A percentile compares a stretch with the other conserved stretches of the same genome.
Evolutionary conservation across 192 early-diverging fungal genomes (phyloP).

Genomic region (Helicostylum pulchrum): DNA sequence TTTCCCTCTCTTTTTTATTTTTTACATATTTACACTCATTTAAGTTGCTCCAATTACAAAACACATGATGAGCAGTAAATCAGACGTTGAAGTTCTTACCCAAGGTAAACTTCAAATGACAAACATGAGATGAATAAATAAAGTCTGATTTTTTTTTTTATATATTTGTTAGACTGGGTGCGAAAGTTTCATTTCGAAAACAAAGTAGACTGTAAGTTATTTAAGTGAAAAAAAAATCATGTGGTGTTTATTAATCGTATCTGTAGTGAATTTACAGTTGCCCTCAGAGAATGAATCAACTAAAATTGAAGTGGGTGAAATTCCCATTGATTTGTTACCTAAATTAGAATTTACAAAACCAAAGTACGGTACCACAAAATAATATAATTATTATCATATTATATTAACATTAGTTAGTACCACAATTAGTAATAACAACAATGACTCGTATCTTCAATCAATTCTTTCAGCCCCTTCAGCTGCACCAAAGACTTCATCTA

Average conservation of each 20-base stretch:
- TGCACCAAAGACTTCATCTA: conserved; percentile 7
- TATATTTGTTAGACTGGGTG: conserved; percentile 19
- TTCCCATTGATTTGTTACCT: conserved; percentile 19
- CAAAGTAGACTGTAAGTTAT: conserved; percentile 25
- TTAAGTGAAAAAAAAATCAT: neutral
- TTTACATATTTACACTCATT: conserved; percentile 6
- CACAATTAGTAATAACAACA: conserved; percentile 7
- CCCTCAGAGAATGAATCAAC: conserved; percentile 20
- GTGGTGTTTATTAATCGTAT: neutral
- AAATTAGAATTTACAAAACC: conserved; percentile 14
- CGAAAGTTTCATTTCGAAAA: conserved; percentile 27
- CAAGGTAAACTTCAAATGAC: neutral
- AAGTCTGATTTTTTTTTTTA: neutral
- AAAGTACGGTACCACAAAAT: neutral
- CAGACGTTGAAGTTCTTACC: neutral
- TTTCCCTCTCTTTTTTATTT: neutral
- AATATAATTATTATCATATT: neutral
- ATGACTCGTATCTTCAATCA: conserved; percentile 18
- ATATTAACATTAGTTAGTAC: neutral
- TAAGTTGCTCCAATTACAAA: neutral
- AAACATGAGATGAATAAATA: neutral
- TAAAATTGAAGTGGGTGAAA: conserved; percentile 30
- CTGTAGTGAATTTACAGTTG: conserved; percentile 30
- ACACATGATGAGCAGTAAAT: conserved; percentile 6
- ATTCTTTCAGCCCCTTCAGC: conserved; percentile 9